Conservation (phyloP, 83 land plant species). For the Picea abies region DNA sequence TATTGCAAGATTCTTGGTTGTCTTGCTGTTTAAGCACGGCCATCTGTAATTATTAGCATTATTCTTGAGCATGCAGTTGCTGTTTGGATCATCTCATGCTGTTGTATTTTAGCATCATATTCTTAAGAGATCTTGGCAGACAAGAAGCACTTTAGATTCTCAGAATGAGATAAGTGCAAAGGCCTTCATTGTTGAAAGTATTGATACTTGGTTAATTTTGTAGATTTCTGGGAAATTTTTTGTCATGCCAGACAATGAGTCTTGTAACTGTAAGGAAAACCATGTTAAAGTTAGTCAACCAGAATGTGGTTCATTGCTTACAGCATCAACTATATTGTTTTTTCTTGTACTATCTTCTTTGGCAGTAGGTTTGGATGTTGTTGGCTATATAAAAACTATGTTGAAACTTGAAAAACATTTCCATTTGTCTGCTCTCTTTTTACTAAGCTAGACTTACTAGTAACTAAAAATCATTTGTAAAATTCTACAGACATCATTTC, state of each 20-base stretch:
- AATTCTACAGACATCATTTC: neutral
- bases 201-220: neutral
- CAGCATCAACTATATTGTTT: neutral
- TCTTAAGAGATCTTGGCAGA: neutral
- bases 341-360: neutral
- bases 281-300: neutral
- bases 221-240: neutral
- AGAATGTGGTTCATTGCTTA: neutral
- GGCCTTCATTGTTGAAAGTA: neutral
- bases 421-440: neutral
- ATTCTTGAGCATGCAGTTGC: neutral
- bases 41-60: constrained; percentile 6
- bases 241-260: neutral
- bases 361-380: neutral
- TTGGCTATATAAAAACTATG: no score
- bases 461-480: neutral
- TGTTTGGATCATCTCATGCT: neutral
- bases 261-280: constrained; percentile 5
- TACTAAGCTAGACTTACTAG: neutral
- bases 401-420: neutral
- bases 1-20: neutral
- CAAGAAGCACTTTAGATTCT: neutral
- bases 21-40: neutral
- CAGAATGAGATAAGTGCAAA: constrained; percentile 1
- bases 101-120: constrained; percentile 13